Evolutionary conservation across 306 rosid genomes (phyloP), one percentile per base, ranked within the genome.

Genomic region (Medicago lupulina): DNA sequence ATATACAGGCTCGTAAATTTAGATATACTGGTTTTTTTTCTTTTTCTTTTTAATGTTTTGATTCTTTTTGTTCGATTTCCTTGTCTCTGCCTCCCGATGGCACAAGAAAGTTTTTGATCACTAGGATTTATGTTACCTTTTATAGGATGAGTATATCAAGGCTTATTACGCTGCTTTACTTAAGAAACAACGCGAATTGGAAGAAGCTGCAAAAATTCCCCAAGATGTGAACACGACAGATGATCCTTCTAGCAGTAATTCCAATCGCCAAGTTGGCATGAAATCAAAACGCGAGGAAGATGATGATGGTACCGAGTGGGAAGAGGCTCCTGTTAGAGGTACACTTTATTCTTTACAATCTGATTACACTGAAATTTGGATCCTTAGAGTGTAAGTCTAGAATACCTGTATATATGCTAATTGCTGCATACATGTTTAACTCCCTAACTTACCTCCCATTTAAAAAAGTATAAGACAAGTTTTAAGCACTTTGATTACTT

Each of bases 101-200:
- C 47, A 40, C 11, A 19, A 15, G 47, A 28, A 58, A 2, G 3
- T 44, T 19, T 65, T 23, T 36, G 19, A 65, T 67, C 10, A 5
- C 44, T 61, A 18, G 62, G 12, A 67, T 43, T 61, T 71, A 15
- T 79, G 34, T 44, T 76, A 47, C 38, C 72, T 68, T 61, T 13
- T 83, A 25, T 69, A 91, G 98, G 98, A 89, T 80, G 98, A 91
- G 81, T 91, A 89, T 82, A 81, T 84, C 17, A 91, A 91, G 85
- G 98, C 97, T 73, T 93, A 91, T 77, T 93, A 87, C 66, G 96
- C 96, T 63, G 97, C 96, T 60, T 74, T 93, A 59, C 83, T 88
- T 59, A 81, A 93, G 83, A 84, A 87, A 77, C 97, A 93, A 71
- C 87, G 84, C 34, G 92, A 91, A 77, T 10, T 84, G 72, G 89